Evolutionary conservation across 169 alveolate species (phyloP).

Genomic region (Eimeria maxima): DNA sequence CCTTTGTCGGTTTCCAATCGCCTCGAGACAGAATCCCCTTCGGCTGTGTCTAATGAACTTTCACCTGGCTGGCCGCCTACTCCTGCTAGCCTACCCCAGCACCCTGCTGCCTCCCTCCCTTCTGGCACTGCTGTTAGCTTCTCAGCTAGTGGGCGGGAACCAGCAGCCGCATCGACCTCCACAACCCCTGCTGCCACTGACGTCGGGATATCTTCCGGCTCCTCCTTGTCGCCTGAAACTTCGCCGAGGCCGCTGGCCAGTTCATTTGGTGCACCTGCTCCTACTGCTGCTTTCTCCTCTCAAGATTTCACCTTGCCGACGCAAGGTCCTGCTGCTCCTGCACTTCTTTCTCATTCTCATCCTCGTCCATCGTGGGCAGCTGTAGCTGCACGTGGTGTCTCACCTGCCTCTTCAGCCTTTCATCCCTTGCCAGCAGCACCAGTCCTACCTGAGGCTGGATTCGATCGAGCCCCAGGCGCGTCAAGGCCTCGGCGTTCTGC

Average conservation of each 20-base stretch:
- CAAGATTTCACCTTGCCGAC: not conserved
- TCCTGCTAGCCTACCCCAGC: not conserved
- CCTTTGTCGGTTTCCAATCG: not conserved
- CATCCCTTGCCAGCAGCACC: not conserved
- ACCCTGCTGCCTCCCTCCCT: not conserved
- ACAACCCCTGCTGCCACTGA: not conserved
- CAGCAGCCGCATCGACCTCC: not conserved
- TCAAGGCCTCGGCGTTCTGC: not conserved
- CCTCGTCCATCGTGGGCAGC: not conserved
- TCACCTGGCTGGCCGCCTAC: not conserved
- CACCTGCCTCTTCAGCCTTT: not conserved
- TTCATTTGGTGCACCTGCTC: not conserved
- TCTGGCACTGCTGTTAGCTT: not conserved
- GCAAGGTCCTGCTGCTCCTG: not conserved
- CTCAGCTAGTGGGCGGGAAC: not conserved
- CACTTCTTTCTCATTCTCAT: not conserved
- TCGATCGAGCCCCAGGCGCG: not conserved
- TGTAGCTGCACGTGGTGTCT: not conserved
- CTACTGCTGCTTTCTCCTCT: not conserved
- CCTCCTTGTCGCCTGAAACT: not conserved
- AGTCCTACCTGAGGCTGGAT: not conserved
- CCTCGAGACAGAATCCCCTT: not conserved
- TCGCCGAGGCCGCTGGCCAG: not conserved
- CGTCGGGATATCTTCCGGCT: not conserved
- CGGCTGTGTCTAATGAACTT: not conserved